Percentiles rank a stretch among this genome's conserved stretches.
Evolutionary conservation across 2,329 filamentous ascomycete species (phyloP).

Genomic region (Hypoxylon sp.): DNA sequence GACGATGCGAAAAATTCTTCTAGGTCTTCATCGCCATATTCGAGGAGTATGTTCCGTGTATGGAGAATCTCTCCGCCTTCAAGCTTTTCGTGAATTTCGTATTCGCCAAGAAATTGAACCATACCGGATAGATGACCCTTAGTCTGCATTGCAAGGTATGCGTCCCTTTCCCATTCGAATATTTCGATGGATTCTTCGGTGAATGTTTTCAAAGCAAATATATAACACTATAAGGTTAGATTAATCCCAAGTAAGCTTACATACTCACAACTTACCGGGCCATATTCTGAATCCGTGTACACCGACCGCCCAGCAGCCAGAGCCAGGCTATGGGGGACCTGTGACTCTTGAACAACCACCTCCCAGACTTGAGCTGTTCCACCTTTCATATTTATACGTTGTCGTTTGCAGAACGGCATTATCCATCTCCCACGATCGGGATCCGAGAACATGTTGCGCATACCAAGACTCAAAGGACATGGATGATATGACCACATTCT

Average conservation of each 20-base stretch:
- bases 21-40: conserved; percentile 39
- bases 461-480: conserved; percentile 6
- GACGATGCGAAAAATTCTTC: conserved; percentile 39
- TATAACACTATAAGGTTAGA: conserved; percentile 38
- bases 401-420: conserved; percentile 34
- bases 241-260: too few relatives aligned
- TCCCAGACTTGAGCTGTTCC: conserved; percentile 38
- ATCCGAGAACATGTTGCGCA: conserved; percentile 21
- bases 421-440: conserved; percentile 24
- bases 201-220: conserved; percentile 40
- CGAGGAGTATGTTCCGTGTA: conserved; percentile 36
- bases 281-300: conserved; percentile 22
- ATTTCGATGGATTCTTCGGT: conserved; percentile 17
- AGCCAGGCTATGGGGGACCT: conserved; percentile 26
- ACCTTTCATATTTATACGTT: conserved; percentile 35
- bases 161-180: conserved; percentile 34
- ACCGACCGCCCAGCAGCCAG: conserved; percentile 11
- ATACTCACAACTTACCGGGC: conserved; percentile 16
- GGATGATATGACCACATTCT: conserved; percentile 27
- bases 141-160: conserved; percentile 12
- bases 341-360: conserved; percentile 35
- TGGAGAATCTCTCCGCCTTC: conserved; percentile 9
- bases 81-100: conserved; percentile 23
- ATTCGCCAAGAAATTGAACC: conserved; percentile 37
- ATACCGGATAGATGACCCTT: conserved; percentile 31